Evolutionary conservation across 768 basidiomycete genomes (phyloP), one percentile per base, ranked within the genome.

Genomic region (Amanita molliuscula): DNA sequence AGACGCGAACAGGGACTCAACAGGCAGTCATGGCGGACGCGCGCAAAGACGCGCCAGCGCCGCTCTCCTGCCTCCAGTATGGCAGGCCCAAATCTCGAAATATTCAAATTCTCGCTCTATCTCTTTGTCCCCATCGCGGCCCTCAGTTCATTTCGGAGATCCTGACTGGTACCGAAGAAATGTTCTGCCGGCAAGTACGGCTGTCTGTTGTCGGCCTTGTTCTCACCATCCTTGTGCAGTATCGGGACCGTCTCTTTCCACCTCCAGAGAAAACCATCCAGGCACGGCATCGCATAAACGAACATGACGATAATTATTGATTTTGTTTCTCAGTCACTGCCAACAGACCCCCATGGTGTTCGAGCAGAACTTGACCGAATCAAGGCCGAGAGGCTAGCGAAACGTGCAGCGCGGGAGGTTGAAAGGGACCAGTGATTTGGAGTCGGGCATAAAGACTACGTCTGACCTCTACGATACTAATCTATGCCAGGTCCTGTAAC

Each of bases 71-170:
- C 64, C 11, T 13, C 2, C 42, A 28, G 16, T 38, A 67, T 87
- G 85, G 85, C 74, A 2, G 82, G 86, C 9, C 80, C 87, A 31
- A 88, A 86, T 62, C 80, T 93, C 48, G 90, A 93, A 65, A 76
- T 92, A 15, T 89, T 92, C 81, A 92, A 91, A 67, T 93, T 93
- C 58, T 79, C 79, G 3, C 66, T 90, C 15, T 92, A 93, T 64
- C 79, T 93, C 50, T 89, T 89, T 58, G 81, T 90, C 52, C 90
- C 90, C 8, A 79, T 93, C 51, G 68, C 76, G 41, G 82, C 87
- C 20, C 76, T 93, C 59, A 67, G n/a, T 90, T 44, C 85, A 91
- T 65, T 92, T 88, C 60, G 89, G 90, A 38, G 87, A 92, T 63
- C 88, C 88, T 4, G 78, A 84, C 36, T 93, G 90, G 90, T 93